Percentiles rank a stretch among this genome's conserved stretches.
Evolutionary conservation across 257 asterid species (phyloP).

Genomic region (Linaria vulgaris): DNA sequence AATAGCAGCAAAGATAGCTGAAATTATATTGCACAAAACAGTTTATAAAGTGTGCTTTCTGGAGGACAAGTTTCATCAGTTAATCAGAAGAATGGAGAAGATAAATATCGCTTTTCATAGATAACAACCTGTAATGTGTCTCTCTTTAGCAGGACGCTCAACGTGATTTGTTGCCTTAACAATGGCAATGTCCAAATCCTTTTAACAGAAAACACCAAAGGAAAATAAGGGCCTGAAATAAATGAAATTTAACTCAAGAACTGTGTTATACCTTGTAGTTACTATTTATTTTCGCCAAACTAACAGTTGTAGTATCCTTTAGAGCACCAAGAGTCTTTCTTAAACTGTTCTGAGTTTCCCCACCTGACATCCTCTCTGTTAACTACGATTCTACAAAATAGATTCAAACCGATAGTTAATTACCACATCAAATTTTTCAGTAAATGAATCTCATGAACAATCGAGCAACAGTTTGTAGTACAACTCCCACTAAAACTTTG

Average conservation of each 20-base stretch:
- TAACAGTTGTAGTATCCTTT: constrained; percentile 93
- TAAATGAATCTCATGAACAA: background rate
- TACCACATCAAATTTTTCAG: constrained; percentile 23
- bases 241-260: constrained; percentile 6
- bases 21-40: constrained; percentile 25
- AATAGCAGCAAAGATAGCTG: constrained; percentile 88
- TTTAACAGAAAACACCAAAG: constrained; percentile 10
- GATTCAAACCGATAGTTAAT: constrained; percentile 18
- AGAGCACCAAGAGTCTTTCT: constrained; percentile 95
- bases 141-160: constrained; percentile 95
- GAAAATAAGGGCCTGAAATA: constrained; percentile 12
- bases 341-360: constrained; percentile 81
- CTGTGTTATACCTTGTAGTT: constrained; percentile 69
- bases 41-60: constrained; percentile 26
- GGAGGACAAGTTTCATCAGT: constrained; percentile 1
- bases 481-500: too few species aligned
- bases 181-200: constrained; percentile 97
- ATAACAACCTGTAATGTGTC: constrained; percentile 73
- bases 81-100: constrained; percentile 8
- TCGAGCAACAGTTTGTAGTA: too few species aligned
- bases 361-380: constrained; percentile 70
- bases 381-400: constrained; percentile 32
- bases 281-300: constrained; percentile 91
- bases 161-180: constrained; percentile 98
- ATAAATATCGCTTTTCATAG: constrained; percentile 7